Evolutionary conservation across 2,329 filamentous ascomycete genomes (phyloP).

Genomic region (Paecilomyces dactylethromorphus): DNA sequence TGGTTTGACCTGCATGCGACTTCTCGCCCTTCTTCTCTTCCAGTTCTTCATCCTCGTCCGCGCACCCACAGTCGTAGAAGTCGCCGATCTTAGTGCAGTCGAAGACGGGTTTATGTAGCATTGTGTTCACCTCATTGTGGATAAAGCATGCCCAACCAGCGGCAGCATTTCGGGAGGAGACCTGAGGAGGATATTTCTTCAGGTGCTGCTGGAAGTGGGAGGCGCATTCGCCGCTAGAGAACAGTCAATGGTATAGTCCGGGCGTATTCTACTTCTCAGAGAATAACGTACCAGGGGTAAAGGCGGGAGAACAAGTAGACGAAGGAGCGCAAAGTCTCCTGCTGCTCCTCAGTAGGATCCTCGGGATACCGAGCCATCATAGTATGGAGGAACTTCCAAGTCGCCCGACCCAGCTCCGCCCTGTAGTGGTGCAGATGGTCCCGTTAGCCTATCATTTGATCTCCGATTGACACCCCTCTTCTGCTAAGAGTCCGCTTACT

Average conservation of each 20-base stretch:
- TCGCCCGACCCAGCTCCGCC: conserved; percentile 58
- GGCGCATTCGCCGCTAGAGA: conserved; percentile 55
- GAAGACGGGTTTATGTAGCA: conserved; percentile 54
- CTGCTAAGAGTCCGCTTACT: conserved; percentile 23
- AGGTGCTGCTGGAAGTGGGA: conserved; percentile 57
- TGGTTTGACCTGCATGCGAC: background rate
- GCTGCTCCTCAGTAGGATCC: conserved; percentile 54
- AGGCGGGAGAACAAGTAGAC: conserved; percentile 59
- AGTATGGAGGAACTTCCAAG: conserved; percentile 62
- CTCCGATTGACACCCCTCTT: background rate
- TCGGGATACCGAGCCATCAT: conserved; percentile 62
- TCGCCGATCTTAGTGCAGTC: conserved; percentile 60
- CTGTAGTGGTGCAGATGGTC: conserved; percentile 22
- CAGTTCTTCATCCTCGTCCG: conserved; percentile 44
- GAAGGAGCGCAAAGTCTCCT: conserved; percentile 52
- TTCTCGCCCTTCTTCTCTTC: conserved; percentile 2
- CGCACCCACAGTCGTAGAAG: conserved; percentile 62
- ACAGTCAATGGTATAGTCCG: conserved; percentile 7
- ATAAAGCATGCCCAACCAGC: conserved; percentile 62
- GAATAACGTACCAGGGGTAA: conserved; percentile 51
- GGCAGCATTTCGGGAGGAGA: conserved; percentile 54
- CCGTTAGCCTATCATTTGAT: conserved; percentile 1
- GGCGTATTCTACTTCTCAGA: background rate
- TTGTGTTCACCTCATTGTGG: conserved; percentile 60
- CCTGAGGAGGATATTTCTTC: conserved; percentile 58